These are phyloP conservation scores for Cajanus cajan DNA, from an alignment of 306 rosid species.

Conservation along the genomic window DNA sequence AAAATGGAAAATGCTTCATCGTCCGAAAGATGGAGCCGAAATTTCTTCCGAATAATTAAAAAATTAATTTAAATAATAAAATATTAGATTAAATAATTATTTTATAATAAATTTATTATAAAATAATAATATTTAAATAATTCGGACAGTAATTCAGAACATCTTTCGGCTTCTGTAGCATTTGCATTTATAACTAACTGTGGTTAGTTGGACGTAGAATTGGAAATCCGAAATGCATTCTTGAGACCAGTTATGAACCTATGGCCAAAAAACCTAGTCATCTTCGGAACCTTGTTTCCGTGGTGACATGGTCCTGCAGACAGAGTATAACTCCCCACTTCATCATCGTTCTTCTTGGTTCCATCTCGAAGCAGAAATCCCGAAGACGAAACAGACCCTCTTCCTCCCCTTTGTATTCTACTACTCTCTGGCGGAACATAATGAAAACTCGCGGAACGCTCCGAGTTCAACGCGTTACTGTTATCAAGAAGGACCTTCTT, in stretches of 20 bases:
- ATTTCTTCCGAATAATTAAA: too few species aligned
- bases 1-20: too few species aligned
- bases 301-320: neutral
- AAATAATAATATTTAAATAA: too few species aligned
- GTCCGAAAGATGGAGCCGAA: too few species aligned
- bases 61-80: too few species aligned
- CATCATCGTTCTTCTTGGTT: neutral
- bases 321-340: neutral
- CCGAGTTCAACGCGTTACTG: conserved; percentile 19
- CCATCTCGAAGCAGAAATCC: conserved; percentile 32
- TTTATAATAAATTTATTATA: too few species aligned
- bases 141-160: too few species aligned
- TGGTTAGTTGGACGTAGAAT: conserved; percentile 8
- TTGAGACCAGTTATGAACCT: conserved; percentile 52
- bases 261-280: conserved; percentile 40
- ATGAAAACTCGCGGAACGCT: conserved; percentile 69
- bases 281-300: conserved; percentile 18
- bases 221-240: conserved; percentile 54
- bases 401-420: conserved; percentile 50
- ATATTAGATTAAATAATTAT: too few species aligned
- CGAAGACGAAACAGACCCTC: conserved; percentile 53
- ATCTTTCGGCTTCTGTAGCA: too few species aligned
- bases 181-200: neutral
- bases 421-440: conserved; percentile 15
- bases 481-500: conserved; percentile 45